These are phyloP conservation scores for Lolium rigidum DNA, from an alignment of 176 grass and related monocot genomes.

Conservation along the genomic window DNA sequence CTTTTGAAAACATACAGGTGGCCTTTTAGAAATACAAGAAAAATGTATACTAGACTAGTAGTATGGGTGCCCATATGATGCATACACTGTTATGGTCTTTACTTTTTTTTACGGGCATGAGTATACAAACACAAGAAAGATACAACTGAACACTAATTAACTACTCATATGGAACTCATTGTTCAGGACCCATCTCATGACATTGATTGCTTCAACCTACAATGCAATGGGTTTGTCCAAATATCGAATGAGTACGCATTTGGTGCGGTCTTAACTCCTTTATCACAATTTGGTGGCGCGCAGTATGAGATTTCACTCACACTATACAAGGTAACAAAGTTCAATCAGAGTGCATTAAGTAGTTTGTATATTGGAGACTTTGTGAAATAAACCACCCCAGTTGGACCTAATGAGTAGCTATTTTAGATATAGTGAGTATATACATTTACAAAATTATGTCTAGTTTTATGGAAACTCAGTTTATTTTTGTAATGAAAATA, in stretches of 20 bases:
- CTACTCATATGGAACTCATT: neutral
- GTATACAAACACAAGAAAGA: neutral
- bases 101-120: too few relatives aligned
- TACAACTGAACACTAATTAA: neutral
- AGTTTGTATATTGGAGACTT: neutral
- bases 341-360: neutral
- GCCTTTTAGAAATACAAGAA: neutral
- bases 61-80: neutral
- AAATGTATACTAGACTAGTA: neutral
- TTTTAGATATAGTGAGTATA: neutral
- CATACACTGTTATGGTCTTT: neutral
- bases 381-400: neutral
- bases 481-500: neutral
- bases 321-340: neutral
- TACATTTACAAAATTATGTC: neutral
- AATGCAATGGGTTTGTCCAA: constrained; percentile 4
- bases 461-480: neutral
- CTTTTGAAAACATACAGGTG: neutral
- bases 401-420: neutral
- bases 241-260: constrained; percentile 7
- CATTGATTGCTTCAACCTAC: constrained; percentile 4
- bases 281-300: neutral
- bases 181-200: neutral
- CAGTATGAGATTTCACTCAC: neutral
- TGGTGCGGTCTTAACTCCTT: constrained; percentile 9